Conservation (phyloP, 306 rosid genomes). For the Prinsepia uniflora region DNA sequence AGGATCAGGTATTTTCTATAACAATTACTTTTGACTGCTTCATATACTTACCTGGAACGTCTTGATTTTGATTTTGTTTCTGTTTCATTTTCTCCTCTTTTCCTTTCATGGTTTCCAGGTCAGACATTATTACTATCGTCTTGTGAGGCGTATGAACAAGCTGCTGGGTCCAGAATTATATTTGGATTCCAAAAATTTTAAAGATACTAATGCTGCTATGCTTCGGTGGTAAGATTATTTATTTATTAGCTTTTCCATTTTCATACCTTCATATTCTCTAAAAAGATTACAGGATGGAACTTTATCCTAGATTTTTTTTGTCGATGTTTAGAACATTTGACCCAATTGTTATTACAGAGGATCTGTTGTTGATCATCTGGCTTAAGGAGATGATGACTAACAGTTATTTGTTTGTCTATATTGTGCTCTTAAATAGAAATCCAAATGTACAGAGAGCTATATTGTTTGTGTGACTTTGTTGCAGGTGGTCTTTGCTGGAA, state of each 20-base stretch:
- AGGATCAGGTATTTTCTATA: slow-evolving; percentile 62
- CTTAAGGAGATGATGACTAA: slow-evolving; percentile 3
- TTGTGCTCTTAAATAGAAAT: slow-evolving; percentile 3
- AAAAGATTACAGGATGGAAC: not conserved
- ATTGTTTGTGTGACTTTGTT: slow-evolving; percentile 28
- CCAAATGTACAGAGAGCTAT: slow-evolving; percentile 15
- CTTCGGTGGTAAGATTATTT: slow-evolving; percentile 71
- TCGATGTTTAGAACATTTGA: not conserved
- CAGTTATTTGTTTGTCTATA: not conserved
- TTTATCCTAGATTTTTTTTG: slow-evolving; percentile 8
- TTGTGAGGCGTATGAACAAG: slow-evolving; percentile 98
- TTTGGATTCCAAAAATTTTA: slow-evolving; percentile 87
- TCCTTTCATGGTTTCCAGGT: slow-evolving; percentile 45
- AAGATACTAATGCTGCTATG: slow-evolving; percentile 98
- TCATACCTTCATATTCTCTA: not conserved
- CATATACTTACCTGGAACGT: slow-evolving; percentile 7
- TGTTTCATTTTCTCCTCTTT: not conserved
- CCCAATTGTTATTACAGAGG: not conserved
- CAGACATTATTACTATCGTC: slow-evolving; percentile 96
- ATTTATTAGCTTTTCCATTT: not conserved
- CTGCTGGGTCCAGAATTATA: slow-evolving; percentile 88
- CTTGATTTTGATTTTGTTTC: slow-evolving; percentile 2
- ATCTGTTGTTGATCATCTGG: not conserved
- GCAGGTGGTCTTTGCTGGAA: slow-evolving; percentile 98
- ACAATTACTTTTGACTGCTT: not conserved